Percentiles rank a stretch among this genome's conserved stretches.
phyloP scores from a whole-genome alignment of 371 early-diverging fungal species.

The Apophysomyces trapeziformis region DNA sequence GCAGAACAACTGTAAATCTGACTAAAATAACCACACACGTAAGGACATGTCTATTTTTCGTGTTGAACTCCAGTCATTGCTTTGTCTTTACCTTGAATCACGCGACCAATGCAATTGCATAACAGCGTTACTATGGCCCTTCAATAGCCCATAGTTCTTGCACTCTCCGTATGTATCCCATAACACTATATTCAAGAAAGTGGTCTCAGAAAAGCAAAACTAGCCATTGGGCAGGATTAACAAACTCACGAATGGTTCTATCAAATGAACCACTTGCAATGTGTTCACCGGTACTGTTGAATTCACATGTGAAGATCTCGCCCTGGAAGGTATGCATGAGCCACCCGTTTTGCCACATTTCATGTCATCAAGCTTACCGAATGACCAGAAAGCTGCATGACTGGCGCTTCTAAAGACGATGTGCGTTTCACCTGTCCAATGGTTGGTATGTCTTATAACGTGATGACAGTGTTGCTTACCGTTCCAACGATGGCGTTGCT shows the following conservation, averaged over 20 bases:
- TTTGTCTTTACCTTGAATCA: conserved; percentile 63
- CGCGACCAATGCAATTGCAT: conserved; percentile 92
- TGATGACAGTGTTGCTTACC: conserved; percentile 42
- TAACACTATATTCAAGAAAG: conserved; percentile 57
- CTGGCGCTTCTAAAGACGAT: conserved; percentile 86
- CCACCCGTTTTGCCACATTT: neutral
- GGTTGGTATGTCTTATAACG: neutral
- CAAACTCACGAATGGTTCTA: conserved; percentile 73
- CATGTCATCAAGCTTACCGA: conserved; percentile 39
- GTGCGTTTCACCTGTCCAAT: conserved; percentile 71
- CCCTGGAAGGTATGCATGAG: conserved; percentile 53
- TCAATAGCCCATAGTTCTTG: conserved; percentile 82
- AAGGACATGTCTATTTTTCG: neutral
- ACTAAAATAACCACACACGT: conserved; percentile 19
- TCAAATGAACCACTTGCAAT: conserved; percentile 88
- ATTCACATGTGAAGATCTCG: conserved; percentile 84
- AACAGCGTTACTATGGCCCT: conserved; percentile 86
- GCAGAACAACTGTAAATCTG: conserved; percentile 77
- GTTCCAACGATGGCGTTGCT: conserved; percentile 65
- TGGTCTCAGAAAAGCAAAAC: neutral
- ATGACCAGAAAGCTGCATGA: conserved; percentile 87
- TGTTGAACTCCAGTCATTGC: neutral
- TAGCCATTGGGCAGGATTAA: neutral
- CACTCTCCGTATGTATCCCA: conserved; percentile 95
- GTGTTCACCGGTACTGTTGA: conserved; percentile 84